phyloP scores from a whole-genome alignment of 306 rosid genomes.

The Leucaena leucocephala region DNA sequence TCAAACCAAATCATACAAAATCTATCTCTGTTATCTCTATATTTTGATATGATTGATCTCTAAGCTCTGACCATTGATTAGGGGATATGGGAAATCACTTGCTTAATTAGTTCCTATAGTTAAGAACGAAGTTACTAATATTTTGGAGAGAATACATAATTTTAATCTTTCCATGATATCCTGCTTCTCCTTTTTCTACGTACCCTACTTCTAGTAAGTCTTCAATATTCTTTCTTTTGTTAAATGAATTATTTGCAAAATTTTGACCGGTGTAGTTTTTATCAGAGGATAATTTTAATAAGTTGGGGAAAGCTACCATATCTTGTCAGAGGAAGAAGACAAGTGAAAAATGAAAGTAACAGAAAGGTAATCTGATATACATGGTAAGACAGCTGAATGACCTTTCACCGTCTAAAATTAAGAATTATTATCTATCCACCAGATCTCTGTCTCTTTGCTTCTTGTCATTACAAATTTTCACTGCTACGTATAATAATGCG shows the following conservation, averaged over 20 bases:
- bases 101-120: no score
- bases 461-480: neutral
- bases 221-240: no score
- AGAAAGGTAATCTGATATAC: neutral
- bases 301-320: slow-evolving; percentile 2
- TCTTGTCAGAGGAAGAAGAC: slow-evolving; percentile 35
- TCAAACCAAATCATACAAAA: no score
- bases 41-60: no score
- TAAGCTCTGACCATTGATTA: no score
- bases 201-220: neutral
- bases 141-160: no score
- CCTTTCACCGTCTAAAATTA: neutral
- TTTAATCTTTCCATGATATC: neutral
- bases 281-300: no score
- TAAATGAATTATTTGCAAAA: no score
- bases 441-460: neutral
- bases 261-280: no score
- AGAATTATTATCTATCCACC: slow-evolving; percentile 9
- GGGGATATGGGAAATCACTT: no score
- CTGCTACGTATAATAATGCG: neutral
- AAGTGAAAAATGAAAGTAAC: slow-evolving; percentile 1
- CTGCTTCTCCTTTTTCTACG: neutral
- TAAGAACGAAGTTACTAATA: no score
- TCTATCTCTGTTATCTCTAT: no score
- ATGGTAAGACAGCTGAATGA: neutral